Evolutionary conservation across 2,329 filamentous ascomycete genomes (phyloP).

Genomic region (Cercospora janseana): DNA sequence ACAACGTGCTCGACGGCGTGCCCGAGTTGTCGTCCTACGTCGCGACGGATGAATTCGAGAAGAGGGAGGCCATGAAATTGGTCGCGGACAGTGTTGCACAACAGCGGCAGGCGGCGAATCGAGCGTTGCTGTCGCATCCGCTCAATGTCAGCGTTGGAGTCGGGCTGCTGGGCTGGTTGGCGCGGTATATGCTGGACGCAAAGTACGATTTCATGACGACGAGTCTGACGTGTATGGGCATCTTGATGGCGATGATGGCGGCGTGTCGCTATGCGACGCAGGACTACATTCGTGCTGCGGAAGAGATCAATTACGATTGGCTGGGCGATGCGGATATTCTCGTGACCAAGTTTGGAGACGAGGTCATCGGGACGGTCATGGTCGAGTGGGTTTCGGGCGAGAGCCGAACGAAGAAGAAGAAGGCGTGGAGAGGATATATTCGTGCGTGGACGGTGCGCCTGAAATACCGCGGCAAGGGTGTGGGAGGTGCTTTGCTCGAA

Average conservation of each 20-base stretch:
- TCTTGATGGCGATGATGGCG: slow-evolving; percentile 63
- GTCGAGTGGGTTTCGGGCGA: slow-evolving; percentile 60
- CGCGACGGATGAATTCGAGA: slow-evolving; percentile 54
- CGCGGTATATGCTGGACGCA: slow-evolving; percentile 42
- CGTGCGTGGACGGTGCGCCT: slow-evolving; percentile 78
- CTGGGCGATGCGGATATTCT: slow-evolving; percentile 52
- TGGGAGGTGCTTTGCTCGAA: slow-evolving; percentile 70
- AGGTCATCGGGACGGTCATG: slow-evolving; percentile 69
- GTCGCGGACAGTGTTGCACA: slow-evolving; percentile 80
- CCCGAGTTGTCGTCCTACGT: slow-evolving; percentile 63
- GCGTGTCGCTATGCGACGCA: slow-evolving; percentile 59
- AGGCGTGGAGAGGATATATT: slow-evolving; percentile 67
- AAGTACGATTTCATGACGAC: slow-evolving; percentile 55
- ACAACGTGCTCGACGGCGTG: slow-evolving; percentile 52
- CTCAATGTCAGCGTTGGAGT: slow-evolving; percentile 45
- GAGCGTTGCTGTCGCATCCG: slow-evolving; percentile 62
- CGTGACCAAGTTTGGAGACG: slow-evolving; percentile 64
- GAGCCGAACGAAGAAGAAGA: slow-evolving; percentile 44
- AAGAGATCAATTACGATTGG: slow-evolving; percentile 62
- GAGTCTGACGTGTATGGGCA: slow-evolving; percentile 58
- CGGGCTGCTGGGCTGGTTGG: slow-evolving; percentile 41
- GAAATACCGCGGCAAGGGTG: slow-evolving; percentile 66
- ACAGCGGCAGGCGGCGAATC: slow-evolving; percentile 68
- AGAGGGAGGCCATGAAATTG: slow-evolving; percentile 66
- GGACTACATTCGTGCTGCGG: slow-evolving; percentile 63